Conservation (phyloP, 1,284 basidiomycete species). For the Erythrobasidium hasegawianum region DNA sequence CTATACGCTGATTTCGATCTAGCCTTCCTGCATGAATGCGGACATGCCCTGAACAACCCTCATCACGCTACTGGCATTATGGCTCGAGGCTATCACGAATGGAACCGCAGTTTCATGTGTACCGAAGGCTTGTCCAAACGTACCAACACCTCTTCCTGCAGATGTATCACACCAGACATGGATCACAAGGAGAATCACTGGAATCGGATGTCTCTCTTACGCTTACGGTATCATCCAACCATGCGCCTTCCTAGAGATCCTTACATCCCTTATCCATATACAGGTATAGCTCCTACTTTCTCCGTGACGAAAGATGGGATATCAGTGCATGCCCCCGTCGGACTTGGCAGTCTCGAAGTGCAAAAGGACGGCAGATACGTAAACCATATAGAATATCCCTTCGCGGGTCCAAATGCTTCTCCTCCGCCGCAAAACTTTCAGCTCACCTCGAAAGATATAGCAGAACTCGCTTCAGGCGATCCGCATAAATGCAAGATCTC, state of each 20-base stretch:
- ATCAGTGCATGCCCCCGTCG: constrained; percentile 16
- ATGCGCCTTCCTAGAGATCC: constrained; percentile 28
- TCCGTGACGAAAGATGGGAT: constrained; percentile 26
- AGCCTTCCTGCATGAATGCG: constrained; percentile 34
- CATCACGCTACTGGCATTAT: constrained; percentile 31
- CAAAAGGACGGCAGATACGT: constrained; percentile 20
- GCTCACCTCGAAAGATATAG: constrained; percentile 14
- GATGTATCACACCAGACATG: constrained; percentile 23
- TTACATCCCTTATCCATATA: constrained; percentile 23
- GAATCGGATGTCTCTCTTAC: constrained; percentile 31
- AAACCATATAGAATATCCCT: constrained; percentile 24
- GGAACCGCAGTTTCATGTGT: constrained; percentile 31
- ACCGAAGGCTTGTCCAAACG: constrained; percentile 18
- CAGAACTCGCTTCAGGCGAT: constrained; percentile 14
- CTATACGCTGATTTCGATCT: too few relatives aligned
- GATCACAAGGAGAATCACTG: constrained; percentile 35
- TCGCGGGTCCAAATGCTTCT: constrained; percentile 12
- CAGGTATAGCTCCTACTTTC: constrained; percentile 20
- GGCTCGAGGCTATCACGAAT: constrained; percentile 33
- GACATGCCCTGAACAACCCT: constrained; percentile 30
- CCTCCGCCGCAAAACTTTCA: constrained; percentile 14
- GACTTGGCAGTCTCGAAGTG: constrained; percentile 26
- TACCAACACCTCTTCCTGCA: constrained; percentile 16
- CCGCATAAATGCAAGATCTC: constrained; percentile 23
- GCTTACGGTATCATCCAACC: constrained; percentile 26